Evolutionary conservation across 208 protist genomes (phyloP).

Genomic region (Angomonas deanei): DNA sequence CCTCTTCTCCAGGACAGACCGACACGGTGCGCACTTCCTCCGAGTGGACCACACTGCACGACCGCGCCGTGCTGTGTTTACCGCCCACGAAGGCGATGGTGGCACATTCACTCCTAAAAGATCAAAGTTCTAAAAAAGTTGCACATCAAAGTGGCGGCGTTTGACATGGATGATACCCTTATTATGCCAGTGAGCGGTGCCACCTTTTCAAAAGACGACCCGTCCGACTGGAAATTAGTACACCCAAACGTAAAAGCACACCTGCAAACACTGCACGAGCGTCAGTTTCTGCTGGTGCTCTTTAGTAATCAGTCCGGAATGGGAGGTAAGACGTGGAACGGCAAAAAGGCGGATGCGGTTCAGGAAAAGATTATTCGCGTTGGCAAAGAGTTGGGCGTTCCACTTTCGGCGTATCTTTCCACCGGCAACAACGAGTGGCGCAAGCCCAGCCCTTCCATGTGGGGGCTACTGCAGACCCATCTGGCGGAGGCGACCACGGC

Average conservation of each 20-base stretch:
- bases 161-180: conserved; percentile 79
- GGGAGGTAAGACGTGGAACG: conserved; percentile 39
- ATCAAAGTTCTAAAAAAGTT: not conserved
- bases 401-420: conserved; percentile 73
- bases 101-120: not conserved
- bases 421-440: conserved; percentile 68
- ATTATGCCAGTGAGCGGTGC: conserved; percentile 47
- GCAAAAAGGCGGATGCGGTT: conserved; percentile 44
- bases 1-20: not conserved
- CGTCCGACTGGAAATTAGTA: conserved; percentile 65
- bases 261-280: conserved; percentile 41
- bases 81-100: conserved; percentile 10
- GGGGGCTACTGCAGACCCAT: conserved; percentile 60
- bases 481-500: conserved; percentile 16
- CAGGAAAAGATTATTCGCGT: conserved; percentile 42
- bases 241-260: conserved; percentile 27
- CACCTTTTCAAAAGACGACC: conserved; percentile 54
- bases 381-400: conserved; percentile 35
- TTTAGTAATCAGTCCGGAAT: conserved; percentile 93
- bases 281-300: conserved; percentile 81
- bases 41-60: conserved; percentile 28
- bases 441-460: conserved; percentile 89
- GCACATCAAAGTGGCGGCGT: conserved; percentile 48
- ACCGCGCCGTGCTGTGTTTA: conserved; percentile 23
- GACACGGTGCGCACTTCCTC: not conserved